Evolutionary conservation across 306 rosid species (phyloP).

Genomic region (Cucurbita pepo): DNA sequence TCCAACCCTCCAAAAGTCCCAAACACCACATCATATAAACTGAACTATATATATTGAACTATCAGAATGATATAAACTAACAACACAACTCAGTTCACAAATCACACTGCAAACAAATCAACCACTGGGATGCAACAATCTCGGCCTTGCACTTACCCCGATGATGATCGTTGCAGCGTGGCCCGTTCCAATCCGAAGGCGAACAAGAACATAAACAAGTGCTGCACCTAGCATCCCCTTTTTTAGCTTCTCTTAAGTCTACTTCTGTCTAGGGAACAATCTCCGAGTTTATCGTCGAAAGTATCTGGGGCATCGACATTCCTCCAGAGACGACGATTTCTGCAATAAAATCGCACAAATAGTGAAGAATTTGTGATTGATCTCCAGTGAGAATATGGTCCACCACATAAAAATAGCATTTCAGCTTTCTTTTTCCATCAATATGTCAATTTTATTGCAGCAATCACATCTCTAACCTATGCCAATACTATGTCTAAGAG

Average conservation of each 20-base stretch:
- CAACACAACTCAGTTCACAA: background rate
- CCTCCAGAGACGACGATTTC: constrained; percentile 89
- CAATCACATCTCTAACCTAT: background rate
- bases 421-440: background rate
- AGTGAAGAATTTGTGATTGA: background rate
- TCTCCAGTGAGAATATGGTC: background rate
- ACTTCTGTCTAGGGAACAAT: constrained; percentile 28
- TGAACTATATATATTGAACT: background rate
- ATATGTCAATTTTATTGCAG: background rate
- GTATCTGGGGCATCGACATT: constrained; percentile 87
- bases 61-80: background rate
- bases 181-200: constrained; percentile 6
- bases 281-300: constrained; percentile 47
- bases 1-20: background rate
- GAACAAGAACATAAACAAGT: constrained; percentile 6
- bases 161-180: background rate
- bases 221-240: constrained; percentile 14
- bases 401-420: background rate
- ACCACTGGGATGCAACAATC: background rate
- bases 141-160: background rate
- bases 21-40: background rate
- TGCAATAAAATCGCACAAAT: constrained; percentile 20
- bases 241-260: constrained; percentile 35
- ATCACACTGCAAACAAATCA: background rate
- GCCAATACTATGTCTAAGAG: background rate